Evolutionary conservation across 2,329 filamentous ascomycete species (phyloP), one percentile per base, ranked within the genome.

Genomic region (Scytalidium lignicola): DNA sequence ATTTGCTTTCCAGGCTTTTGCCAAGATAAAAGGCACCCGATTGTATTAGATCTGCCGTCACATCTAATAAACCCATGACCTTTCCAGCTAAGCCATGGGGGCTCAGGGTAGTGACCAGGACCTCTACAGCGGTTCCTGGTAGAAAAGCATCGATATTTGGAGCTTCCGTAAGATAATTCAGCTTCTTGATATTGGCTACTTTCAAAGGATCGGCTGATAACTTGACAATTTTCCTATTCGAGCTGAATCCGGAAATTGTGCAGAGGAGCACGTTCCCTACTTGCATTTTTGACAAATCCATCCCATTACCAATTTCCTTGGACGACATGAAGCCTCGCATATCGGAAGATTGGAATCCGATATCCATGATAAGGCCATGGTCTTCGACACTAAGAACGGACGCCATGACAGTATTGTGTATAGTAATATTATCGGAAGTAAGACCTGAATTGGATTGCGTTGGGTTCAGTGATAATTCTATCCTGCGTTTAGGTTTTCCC

Each of bases 331-430:
- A 99, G 2, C 88, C 93, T 55, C 83, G 85, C 46, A 91, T 66
- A 32, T 80, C 77, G 26, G 76, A 71, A 47, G 83, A 80, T 29
- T 83, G 75, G 6, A 97, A 73, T 17, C 90, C 90, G 32, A 97
- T 70, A 58, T 96, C 90, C 90, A 99, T 96, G 49, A 97, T 81
- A 50, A 93, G 79, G 53, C 93, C 93, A 62, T 96, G 91, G 60
- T 99, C 95, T 68, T 99, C 92, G n/a, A 95, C 86, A 67, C 92
- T 99, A 45, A 79, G 70, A 21, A 99, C 85, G 0, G 90, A 86
- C 2, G 90, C 92, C 77, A 97, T 95, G 18, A 97, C 73, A 42
- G 88, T 90, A 55, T 75, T 78, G 62, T 95, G 86, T 39, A 78
- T 70, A 9, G 93, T 82, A 9, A 96, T 69, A 59, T 90, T 89